Percentiles rank a stretch among this genome's conserved stretches.
Evolutionary conservation across 257 asterid genomes (phyloP).

Genomic region (Penstemon eatonii): DNA sequence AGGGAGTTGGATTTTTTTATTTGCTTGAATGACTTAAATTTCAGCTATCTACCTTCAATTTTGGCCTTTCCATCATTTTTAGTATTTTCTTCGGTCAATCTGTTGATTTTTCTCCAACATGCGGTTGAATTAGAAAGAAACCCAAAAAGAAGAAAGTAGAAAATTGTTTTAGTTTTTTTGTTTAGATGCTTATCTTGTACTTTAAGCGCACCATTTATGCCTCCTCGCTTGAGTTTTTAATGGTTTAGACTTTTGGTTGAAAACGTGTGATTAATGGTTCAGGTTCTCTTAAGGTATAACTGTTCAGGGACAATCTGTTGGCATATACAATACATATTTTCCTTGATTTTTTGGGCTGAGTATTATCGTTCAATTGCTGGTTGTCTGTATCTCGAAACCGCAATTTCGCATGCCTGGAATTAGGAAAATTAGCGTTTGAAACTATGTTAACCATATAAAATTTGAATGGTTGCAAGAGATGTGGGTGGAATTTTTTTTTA

Average conservation of each 20-base stretch:
- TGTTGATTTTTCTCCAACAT: background rate
- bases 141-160: background rate
- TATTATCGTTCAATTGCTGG: background rate
- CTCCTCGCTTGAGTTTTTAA: background rate
- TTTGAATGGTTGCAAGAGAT: background rate
- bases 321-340: background rate
- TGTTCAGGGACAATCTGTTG: background rate
- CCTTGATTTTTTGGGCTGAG: background rate
- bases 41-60: background rate
- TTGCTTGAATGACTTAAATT: conserved; percentile 3
- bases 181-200: background rate
- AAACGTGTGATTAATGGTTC: background rate
- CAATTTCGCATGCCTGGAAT: background rate
- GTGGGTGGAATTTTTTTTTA: too few relatives aligned
- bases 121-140: background rate
- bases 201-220: background rate
- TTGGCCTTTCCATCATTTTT: background rate
- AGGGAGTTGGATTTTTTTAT: conserved; percentile 9
- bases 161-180: background rate
- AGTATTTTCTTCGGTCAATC: background rate
- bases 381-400: background rate
- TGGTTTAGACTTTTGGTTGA: background rate
- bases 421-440: background rate
- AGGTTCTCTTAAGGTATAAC: background rate
- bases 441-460: background rate